These are phyloP conservation scores for Chaetomiaceae sp. DNA, from an alignment of 2,329 filamentous ascomycete genomes.

Conservation along the genomic window DNA sequence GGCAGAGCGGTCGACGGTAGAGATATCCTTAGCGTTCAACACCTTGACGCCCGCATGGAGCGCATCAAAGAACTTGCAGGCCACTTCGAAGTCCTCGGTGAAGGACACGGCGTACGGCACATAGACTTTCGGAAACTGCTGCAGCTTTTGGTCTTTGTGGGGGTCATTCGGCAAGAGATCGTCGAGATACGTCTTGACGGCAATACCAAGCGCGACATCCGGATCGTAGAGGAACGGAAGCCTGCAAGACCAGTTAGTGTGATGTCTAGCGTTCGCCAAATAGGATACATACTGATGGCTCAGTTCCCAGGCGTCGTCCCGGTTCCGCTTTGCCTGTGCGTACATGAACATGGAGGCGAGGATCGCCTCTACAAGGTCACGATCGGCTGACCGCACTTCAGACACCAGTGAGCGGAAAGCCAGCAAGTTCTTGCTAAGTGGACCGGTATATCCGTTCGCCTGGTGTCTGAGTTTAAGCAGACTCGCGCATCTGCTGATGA, in stretches of 20 bases:
- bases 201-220: slow-evolving; percentile 72
- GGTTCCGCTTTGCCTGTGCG: slow-evolving; percentile 69
- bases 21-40: slow-evolving; percentile 46
- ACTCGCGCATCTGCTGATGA: slow-evolving; percentile 83
- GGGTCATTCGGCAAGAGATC: slow-evolving; percentile 55
- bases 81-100: slow-evolving; percentile 55
- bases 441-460: slow-evolving; percentile 86
- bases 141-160: slow-evolving; percentile 39
- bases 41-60: slow-evolving; percentile 54
- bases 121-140: slow-evolving; percentile 49
- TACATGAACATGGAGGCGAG: slow-evolving; percentile 75
- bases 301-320: slow-evolving; percentile 63
- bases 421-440: slow-evolving; percentile 83
- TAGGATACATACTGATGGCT: slow-evolving; percentile 60
- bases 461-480: slow-evolving; percentile 78
- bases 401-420: slow-evolving; percentile 80
- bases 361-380: slow-evolving; percentile 81
- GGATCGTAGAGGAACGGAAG: slow-evolving; percentile 43
- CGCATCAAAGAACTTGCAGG: slow-evolving; percentile 55
- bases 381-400: slow-evolving; percentile 70
- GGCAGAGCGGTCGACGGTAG: slow-evolving; percentile 42
- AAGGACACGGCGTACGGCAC: slow-evolving; percentile 58
- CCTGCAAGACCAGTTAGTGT: slow-evolving; percentile 19
- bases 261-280: neutral
- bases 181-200: slow-evolving; percentile 68